A percentile compares a stretch with the other conserved stretches of the same genome.
Conservation (phyloP, 257 asterid species). For the Eucommia ulmoides region DNA sequence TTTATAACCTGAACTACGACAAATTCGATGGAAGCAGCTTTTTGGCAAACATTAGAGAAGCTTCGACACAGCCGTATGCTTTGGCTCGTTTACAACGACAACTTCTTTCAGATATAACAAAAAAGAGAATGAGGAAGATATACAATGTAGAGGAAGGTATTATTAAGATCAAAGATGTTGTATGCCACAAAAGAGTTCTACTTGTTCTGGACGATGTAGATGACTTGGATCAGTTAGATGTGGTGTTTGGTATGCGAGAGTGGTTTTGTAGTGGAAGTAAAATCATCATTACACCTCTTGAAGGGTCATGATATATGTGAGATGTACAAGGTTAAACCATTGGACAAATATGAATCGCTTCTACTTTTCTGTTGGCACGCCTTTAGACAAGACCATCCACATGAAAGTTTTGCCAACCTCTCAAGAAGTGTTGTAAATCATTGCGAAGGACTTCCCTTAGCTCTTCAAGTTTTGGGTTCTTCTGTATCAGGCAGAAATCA, state of each 20-base stretch:
- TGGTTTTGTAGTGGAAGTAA: background rate
- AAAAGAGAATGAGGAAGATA: background rate
- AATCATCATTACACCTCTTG: background rate
- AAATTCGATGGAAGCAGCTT: background rate
- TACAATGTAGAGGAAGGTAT: background rate
- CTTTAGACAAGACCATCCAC: background rate
- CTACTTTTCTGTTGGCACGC: slow-evolving; percentile 1
- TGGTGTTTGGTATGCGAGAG: background rate
- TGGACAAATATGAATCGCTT: background rate
- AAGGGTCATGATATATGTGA: background rate
- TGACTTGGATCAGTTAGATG: background rate
- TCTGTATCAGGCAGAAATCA: background rate
- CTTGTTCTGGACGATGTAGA: slow-evolving; percentile 2
- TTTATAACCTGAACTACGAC: background rate
- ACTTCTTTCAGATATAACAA: background rate
- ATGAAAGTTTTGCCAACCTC: background rate
- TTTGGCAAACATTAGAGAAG: background rate
- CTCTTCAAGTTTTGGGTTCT: background rate
- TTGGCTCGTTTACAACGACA: background rate
- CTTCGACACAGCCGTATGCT: background rate
- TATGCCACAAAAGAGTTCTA: background rate
- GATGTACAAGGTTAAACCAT: background rate
- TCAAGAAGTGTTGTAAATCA: background rate
- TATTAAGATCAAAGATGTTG: background rate
- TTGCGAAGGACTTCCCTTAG: background rate